Evolutionary conservation across 331 rosid species (phyloP).

Genomic region (Telfairia occidentalis): DNA sequence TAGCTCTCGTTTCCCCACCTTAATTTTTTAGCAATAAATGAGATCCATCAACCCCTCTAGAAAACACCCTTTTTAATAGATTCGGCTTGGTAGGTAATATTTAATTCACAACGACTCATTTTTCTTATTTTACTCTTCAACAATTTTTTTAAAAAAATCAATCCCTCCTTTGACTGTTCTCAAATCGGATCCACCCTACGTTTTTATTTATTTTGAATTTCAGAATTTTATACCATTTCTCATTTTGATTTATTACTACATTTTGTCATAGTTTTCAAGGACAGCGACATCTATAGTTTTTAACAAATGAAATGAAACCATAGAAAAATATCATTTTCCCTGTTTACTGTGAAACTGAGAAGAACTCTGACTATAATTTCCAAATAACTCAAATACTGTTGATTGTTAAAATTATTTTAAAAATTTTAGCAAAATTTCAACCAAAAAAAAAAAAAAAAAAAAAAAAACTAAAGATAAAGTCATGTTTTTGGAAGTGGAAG

Average conservation of each 20-base stretch:
- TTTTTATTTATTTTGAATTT: neutral
- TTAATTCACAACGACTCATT: constrained; percentile 10
- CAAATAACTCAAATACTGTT: neutral
- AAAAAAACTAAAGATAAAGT: neutral
- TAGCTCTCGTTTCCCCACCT: neutral
- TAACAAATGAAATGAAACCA: neutral
- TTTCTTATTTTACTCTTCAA: neutral
- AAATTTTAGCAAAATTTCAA: neutral
- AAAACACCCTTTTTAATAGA: constrained; percentile 22
- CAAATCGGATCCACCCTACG: neutral
- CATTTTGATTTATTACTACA: neutral
- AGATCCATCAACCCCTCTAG: neutral
- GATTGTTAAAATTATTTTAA: neutral
- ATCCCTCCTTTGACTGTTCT: neutral
- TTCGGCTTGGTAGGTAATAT: constrained; percentile 30
- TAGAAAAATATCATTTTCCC: neutral
- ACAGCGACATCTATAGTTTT: neutral
- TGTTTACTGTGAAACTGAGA: neutral
- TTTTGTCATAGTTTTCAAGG: neutral
- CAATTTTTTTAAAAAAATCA: neutral
- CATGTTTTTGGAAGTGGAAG: neutral
- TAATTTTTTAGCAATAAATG: constrained; percentile 26
- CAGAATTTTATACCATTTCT: neutral
- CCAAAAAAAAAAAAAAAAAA: neutral
- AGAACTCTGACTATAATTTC: neutral